Evolutionary conservation across 306 rosid genomes (phyloP).

Genomic region (Vigna reflexopilosa): DNA sequence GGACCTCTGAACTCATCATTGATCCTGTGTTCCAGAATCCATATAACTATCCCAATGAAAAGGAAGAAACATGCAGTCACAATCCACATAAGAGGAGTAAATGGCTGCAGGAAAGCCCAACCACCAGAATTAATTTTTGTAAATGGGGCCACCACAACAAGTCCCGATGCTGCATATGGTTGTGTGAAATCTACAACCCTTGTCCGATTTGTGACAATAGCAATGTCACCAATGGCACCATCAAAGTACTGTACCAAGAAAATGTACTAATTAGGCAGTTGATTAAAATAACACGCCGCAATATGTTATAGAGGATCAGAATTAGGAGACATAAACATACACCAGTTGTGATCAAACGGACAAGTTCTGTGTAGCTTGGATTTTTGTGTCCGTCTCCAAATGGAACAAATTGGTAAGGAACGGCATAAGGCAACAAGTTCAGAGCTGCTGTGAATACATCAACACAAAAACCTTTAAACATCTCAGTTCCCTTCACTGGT

Average conservation of each 20-base stretch:
- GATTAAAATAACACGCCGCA: conserved; percentile 7
- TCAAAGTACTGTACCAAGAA: conserved; percentile 63
- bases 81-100: conserved; percentile 79
- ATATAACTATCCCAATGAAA: conserved; percentile 81
- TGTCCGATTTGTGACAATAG: conserved; percentile 89
- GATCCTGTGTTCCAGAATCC: conserved; percentile 91
- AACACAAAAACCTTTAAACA: conserved; percentile 86
- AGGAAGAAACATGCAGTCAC: conserved; percentile 78
- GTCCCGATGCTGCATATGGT: conserved; percentile 92
- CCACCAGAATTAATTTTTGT: conserved; percentile 77
- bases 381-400: conserved; percentile 79
- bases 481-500: conserved; percentile 63
- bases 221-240: conserved; percentile 88
- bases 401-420: conserved; percentile 72
- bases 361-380: conserved; percentile 82
- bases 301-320: conserved; percentile 31
- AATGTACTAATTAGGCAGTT: conserved; percentile 39
- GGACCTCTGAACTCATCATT: conserved; percentile 96
- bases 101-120: conserved; percentile 94
- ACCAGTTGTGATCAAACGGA: conserved; percentile 63
- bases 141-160: conserved; percentile 86
- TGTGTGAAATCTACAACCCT: conserved; percentile 89
- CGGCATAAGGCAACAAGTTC: conserved; percentile 83
- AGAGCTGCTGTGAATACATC: conserved; percentile 89
- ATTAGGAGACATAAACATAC: conserved; percentile 59